These are phyloP conservation scores for Rubia balearica DNA, from an alignment of 305 asterid species.

Conservation along the genomic window DNA sequence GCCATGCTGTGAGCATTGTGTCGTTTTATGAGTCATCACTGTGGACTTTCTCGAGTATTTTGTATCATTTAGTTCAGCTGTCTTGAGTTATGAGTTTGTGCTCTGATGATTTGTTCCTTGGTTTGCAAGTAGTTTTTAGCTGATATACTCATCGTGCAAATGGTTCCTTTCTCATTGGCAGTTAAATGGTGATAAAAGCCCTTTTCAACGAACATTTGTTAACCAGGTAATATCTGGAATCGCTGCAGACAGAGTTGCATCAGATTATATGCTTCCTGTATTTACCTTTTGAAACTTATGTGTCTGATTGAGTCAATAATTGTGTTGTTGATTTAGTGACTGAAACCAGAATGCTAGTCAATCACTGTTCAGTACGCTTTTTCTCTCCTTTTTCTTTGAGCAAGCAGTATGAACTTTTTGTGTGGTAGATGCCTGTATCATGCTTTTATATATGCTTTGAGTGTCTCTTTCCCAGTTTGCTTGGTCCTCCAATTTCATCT, in stretches of 20 bases:
- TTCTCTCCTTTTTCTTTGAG: not conserved
- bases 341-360: not conserved
- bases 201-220: conserved; percentile 93
- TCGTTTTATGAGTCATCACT: not conserved
- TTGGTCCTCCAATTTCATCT: not conserved
- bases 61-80: not conserved
- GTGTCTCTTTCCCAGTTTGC: not conserved
- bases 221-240: conserved; percentile 63
- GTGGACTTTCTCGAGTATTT: not conserved
- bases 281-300: not conserved
- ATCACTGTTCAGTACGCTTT: not conserved
- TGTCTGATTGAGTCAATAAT: not conserved
- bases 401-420: not conserved
- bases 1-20: not conserved
- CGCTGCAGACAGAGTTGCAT: not conserved
- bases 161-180: conserved; percentile 33
- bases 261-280: not conserved
- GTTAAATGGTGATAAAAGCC: conserved; percentile 93
- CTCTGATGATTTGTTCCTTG: not conserved
- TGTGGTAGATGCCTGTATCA: not conserved
- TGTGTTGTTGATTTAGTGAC: not conserved
- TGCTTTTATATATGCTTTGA: not conserved
- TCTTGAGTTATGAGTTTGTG: not conserved
- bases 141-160: not conserved
- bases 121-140: not conserved